Conservation (phyloP, 176 grass and related monocot genomes). For the Luzula sylvatica region DNA sequence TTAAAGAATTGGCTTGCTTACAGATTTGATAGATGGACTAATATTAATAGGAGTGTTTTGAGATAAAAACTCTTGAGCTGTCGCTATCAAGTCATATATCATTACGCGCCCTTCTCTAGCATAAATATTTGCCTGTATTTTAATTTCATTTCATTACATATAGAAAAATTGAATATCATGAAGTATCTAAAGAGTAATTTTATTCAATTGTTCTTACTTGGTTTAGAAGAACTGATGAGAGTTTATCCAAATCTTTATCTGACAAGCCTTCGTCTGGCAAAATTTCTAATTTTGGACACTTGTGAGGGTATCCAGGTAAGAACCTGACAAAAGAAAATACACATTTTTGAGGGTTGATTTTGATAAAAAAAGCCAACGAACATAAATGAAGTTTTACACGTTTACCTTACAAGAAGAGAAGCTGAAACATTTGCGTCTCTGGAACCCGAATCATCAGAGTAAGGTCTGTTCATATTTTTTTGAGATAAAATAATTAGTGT, state of each 20-base stretch:
- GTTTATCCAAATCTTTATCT: slow-evolving; percentile 54
- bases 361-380: neutral
- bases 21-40: slow-evolving; percentile 33
- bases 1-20: slow-evolving; percentile 45
- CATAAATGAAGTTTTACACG: slow-evolving; percentile 12
- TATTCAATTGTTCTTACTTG: slow-evolving; percentile 35
- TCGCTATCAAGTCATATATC: slow-evolving; percentile 93
- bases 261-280: slow-evolving; percentile 58
- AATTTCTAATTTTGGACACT: slow-evolving; percentile 81
- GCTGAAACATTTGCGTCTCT: slow-evolving; percentile 69
- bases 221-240: slow-evolving; percentile 70
- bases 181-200: slow-evolving; percentile 9
- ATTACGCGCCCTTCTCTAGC: slow-evolving; percentile 87
- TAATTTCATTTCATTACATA: no score
- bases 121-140: slow-evolving; percentile 73
- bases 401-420: slow-evolving; percentile 54
- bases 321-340: slow-evolving; percentile 32
- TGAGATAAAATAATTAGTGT: neutral
- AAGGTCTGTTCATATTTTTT: slow-evolving; percentile 49
- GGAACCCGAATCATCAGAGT: slow-evolving; percentile 58
- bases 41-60: slow-evolving; percentile 42
- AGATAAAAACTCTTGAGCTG: slow-evolving; percentile 90
- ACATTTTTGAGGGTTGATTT: no score
- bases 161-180: neutral
- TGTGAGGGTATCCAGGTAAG: slow-evolving; percentile 89